Evolutionary conservation across 106 monocot species (phyloP), one percentile per base, ranked within the genome.

Genomic region (Dendrobium huoshanense): DNA sequence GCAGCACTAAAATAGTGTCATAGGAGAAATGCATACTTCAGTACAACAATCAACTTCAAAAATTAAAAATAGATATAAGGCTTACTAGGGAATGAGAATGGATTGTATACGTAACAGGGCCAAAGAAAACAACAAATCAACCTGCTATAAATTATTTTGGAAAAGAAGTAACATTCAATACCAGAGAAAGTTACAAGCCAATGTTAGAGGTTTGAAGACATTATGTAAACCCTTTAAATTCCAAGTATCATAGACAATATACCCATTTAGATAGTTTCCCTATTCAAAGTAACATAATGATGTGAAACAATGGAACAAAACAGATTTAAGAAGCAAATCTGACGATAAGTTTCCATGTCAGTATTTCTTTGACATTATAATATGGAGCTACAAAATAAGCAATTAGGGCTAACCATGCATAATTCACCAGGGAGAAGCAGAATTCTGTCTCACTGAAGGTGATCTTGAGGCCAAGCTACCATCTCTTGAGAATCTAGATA

Each of bases 401-500:
- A 7, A 42, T 41, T 75, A 75, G 42, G 1, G 10, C 48, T 19
- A 65, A 75, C 42, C 24, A 64, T 48, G 68, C 11, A 20, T 27
- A 78, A 42, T 86, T 94, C 88, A 94, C 87, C 91, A 95, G 2
- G 91, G 86, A 84, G 90, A 82, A 68, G 86, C 42, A 24, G 92
- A 85, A 54, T 80, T 83, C 77, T 92, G 87, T 37, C 84, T 82
- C 2, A 84, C 87, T 19, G 97, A 94, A 80, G 97, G 94, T 81
- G 94, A 92, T 55, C 84, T 88, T 41, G 89, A 91, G 1, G 78
- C 87, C 59, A 89, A 83, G 77, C 92, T 94, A 43, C 77, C 83
- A 65, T 99, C 98, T 82, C 85, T 92, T 17, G 92, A 92, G 40
- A 99, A 93, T 87, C 98, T 95, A 19, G 92, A 77, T 11, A 84